Conservation (phyloP, 2,329 filamentous ascomycete genomes). For the Ascochyta rabiei region DNA sequence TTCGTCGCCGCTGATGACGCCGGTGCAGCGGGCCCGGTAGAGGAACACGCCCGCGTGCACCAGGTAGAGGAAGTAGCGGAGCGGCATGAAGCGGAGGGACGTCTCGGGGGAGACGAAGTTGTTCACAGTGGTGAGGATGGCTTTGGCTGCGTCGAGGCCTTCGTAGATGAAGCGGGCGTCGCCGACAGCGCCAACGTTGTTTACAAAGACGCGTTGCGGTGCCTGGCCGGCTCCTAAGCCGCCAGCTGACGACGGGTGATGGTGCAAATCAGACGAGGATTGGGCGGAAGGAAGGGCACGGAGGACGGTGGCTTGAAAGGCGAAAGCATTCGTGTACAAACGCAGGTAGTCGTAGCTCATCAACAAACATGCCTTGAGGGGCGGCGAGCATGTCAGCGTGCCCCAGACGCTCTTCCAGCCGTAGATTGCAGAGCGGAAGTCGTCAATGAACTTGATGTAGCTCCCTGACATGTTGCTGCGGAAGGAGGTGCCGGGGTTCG, state of each 20-base stretch:
- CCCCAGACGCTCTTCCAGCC: conserved; percentile 76
- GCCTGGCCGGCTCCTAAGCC: conserved; percentile 3
- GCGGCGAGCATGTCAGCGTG: conserved; percentile 67
- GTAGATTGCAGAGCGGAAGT: conserved; percentile 71
- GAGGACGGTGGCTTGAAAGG: conserved; percentile 71
- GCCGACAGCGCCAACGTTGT: conserved; percentile 56
- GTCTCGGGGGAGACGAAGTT: conserved; percentile 57
- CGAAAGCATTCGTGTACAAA: conserved; percentile 76
- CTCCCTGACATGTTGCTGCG: conserved; percentile 73
- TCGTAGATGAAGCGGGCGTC: conserved; percentile 59
- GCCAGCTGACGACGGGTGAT: background rate
- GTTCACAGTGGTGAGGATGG: conserved; percentile 57
- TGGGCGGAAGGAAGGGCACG: conserved; percentile 48
- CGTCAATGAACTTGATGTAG: conserved; percentile 77
- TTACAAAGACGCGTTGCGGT: conserved; percentile 54
- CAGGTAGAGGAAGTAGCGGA: conserved; percentile 57
- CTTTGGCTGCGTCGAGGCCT: conserved; percentile 57
- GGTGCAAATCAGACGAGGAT: conserved; percentile 10
- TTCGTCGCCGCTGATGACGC: conserved; percentile 55
- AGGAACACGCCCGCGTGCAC: conserved; percentile 58
- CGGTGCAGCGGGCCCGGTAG: conserved; percentile 55
- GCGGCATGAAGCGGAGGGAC: conserved; percentile 55
- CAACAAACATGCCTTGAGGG: conserved; percentile 70
- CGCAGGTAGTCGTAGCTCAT: conserved; percentile 75
- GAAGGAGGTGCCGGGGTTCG: conserved; percentile 71